Evolutionary conservation across 1,284 basidiomycete species (phyloP), one percentile per base, ranked within the genome.

Genomic region (Tilletia indica): DNA sequence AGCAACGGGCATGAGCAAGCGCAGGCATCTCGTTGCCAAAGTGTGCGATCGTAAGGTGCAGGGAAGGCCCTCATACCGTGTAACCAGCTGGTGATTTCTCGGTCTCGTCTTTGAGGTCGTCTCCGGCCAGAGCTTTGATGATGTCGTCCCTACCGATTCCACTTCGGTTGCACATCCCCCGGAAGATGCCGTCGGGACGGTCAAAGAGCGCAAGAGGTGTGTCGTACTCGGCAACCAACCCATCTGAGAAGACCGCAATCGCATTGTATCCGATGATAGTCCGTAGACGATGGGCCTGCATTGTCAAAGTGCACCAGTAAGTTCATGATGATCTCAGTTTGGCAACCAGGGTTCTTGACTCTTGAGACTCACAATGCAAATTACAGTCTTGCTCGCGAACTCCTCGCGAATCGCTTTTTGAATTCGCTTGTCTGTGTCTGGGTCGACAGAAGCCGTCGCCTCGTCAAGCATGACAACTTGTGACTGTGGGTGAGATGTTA

Each of bases 351-450:
- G 48, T 38, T n/a, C 4, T n/a, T 25, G 12, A 4, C 9, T 9
- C 21, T 3, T 54, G 6, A 9, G 6, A 56, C 48, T 51, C 31
- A 56, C 68, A 74, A 92, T 91, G 79, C 91, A 93, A 9, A 93
- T 84, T 68, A 93, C 89, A 0, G 93, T 94, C 69, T 91, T 89
- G 80, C 91, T 89, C 63, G 86, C 86, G 85, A 94, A 94, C 85
- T 93, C 92, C 64, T 87, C 87, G 2, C 91, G 88, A 75, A 95
- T 94, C n/a, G 93, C 94, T 74, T 90, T 87, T 83, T 94, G 92
- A 73, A 94, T 93, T 75, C 91, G 91, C 73, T 89, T 87, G 84
- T 95, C 93, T 0, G 92, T 94, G 84, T 91, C 89, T 5, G 90
- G 82, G 83, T 92, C 91, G 21, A 92, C 83, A 67, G 88, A 91